Evolutionary conservation across 75 land plant species (phyloP).

Genomic region (Ceratopteris richardii): DNA sequence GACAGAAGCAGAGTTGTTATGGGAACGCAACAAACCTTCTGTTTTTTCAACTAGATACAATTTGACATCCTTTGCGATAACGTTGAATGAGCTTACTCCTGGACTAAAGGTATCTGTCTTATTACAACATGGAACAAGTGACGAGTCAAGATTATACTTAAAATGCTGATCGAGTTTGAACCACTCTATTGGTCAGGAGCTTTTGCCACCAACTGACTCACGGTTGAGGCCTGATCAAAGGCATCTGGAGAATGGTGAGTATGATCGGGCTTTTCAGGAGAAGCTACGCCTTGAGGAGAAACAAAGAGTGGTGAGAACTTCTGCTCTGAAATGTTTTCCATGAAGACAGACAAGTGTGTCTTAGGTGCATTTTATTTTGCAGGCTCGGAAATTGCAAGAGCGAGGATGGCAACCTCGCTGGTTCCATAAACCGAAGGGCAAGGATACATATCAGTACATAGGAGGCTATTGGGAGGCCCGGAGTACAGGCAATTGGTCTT

Average conservation of each 20-base stretch:
- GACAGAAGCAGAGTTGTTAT: conserved; percentile 83
- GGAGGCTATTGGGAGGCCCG: conserved; percentile 98
- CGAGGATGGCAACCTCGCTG: conserved; percentile 96
- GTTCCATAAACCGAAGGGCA: conserved; percentile 71
- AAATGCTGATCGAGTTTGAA: too few relatives aligned
- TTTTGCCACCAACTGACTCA: conserved; percentile 79
- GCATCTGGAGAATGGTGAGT: conserved; percentile 70
- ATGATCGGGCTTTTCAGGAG: conserved; percentile 60
- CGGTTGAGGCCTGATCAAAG: conserved; percentile 73
- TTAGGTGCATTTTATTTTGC: conserved; percentile 3
- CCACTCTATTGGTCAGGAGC: conserved; percentile 39
- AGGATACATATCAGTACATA: conserved; percentile 53
- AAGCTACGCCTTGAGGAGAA: conserved; percentile 58
- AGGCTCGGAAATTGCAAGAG: conserved; percentile 94
- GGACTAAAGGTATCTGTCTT: conserved; percentile 52
- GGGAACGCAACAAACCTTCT: conserved; percentile 70
- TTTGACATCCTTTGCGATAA: conserved; percentile 89
- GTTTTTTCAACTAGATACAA: conserved; percentile 71
- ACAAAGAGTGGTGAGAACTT: conserved; percentile 35
- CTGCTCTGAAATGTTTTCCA: not conserved
- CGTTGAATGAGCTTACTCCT: conserved; percentile 88
- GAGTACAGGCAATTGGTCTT: conserved; percentile 51
- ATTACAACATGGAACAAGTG: not conserved
- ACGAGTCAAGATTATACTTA: too few relatives aligned
- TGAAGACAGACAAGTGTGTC: not conserved